Evolutionary conservation across 169 alveolate species (phyloP), one percentile per base, ranked within the genome.

Genomic region (Babesia bigemina): DNA sequence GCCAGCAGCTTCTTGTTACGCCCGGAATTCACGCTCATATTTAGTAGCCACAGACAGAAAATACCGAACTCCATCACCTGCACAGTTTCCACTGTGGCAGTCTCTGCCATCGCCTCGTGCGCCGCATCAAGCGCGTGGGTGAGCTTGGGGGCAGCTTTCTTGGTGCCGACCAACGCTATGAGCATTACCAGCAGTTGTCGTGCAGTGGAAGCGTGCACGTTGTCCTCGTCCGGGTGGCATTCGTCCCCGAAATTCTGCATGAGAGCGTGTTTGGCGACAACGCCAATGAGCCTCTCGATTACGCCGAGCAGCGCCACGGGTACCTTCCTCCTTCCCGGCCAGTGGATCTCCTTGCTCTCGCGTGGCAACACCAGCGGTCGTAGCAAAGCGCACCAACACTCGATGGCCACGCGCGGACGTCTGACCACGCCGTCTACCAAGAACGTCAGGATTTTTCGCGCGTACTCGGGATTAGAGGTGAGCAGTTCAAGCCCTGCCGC

Each of bases 211-310:
- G 76, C 76, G 42, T 67, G 47, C 3, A 67, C 76, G 28, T 67
- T 67, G 58, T 67, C 76, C 65, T 67, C 76, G 45, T 67, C 76
- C 13, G 76, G 76, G 26, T 67, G 76, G 22, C 67, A 55, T 33
- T 67, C 65, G 56, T 67, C 76, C 0, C 76, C 76, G 26, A 67
- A 67, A 26, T 67, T 67, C 39, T 55, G 76, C 76, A 67, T 67
- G 11, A 67, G 63, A 7, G 76, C 63, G 55, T 53, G 44, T 9
- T 39, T 29, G 19, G 47, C 53, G 45, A 67, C 76, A 6, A 36
- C 55, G 14, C 29, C 76, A 11, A 67, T 26, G 11, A 67, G 55
- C n/a, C 16, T 12, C 2, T 55, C 52, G 19, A 45, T 50, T 4
- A 67, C 63, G 9, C 16, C 56, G 29, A 19, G 33, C 12, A 67